Evolutionary conservation across 2,329 filamentous ascomycete genomes (phyloP).

Genomic region (Pseudogymnoascus pannorum): DNA sequence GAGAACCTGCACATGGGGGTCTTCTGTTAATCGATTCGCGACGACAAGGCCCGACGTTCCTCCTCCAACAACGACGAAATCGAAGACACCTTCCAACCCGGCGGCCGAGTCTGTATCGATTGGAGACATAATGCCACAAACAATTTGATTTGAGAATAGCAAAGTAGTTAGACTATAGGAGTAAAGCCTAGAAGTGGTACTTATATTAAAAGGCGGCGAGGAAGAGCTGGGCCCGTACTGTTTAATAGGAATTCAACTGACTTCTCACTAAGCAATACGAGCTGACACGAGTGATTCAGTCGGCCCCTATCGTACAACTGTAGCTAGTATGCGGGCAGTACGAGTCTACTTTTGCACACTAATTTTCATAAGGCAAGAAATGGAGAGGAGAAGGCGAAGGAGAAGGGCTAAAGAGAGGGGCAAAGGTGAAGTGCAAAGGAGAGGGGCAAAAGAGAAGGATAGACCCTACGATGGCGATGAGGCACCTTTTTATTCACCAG

Average conservation of each 20-base stretch:
- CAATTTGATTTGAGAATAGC: background rate
- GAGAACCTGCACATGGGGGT: constrained; percentile 30
- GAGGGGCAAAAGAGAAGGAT: no score
- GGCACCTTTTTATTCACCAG: no score
- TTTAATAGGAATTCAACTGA: background rate
- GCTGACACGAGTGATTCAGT: background rate
- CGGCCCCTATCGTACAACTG: background rate
- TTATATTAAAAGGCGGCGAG: background rate
- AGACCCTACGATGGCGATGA: no score
- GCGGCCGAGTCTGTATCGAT: background rate
- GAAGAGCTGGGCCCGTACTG: background rate
- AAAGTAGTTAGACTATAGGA: background rate
- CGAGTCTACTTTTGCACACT: background rate
- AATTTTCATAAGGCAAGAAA: no score
- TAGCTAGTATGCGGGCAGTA: background rate
- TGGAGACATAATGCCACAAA: constrained; percentile 1
- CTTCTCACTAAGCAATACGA: no score
- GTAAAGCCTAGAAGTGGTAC: background rate
- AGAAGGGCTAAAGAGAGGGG: no score
- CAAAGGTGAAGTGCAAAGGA: no score
- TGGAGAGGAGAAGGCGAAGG: no score
- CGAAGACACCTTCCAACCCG: constrained; percentile 22
- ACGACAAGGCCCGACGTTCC: constrained; percentile 39
- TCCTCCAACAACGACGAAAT: constrained; percentile 38
- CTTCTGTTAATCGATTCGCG: constrained; percentile 34